phyloP scores from a whole-genome alignment of 1,139 yeast genomes.

The Geotrichum histeridarum region DNA sequence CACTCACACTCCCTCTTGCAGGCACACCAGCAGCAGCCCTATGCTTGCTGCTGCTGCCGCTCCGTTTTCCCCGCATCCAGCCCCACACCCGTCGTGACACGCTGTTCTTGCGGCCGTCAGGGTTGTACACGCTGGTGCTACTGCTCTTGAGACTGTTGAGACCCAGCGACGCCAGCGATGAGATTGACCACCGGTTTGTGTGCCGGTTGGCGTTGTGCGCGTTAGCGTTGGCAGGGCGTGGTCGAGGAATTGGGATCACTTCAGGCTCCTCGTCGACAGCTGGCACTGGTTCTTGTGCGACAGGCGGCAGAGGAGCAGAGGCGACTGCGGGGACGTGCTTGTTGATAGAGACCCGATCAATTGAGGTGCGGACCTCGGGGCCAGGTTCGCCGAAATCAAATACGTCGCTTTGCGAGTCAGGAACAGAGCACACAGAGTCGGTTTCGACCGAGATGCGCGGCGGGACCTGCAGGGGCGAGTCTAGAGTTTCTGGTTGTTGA shows the following conservation, averaged over 20 bases:
- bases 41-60: background rate
- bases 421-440: background rate
- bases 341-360: conserved; percentile 14
- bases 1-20: background rate
- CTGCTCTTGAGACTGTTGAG: background rate
- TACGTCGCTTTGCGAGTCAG: conserved; percentile 13
- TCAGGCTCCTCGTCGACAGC: background rate
- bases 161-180: conserved; percentile 13
- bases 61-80: conserved; percentile 24
- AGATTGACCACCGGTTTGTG: conserved; percentile 11
- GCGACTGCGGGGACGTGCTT: background rate
- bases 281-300: background rate
- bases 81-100: conserved; percentile 26
- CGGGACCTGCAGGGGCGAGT: background rate
- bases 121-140: background rate
- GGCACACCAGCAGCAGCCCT: background rate
- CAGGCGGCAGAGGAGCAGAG: background rate
- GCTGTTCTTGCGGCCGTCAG: background rate
- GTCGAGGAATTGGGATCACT: conserved; percentile 3
- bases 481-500: background rate
- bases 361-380: conserved; percentile 28
- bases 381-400: conserved; percentile 33
- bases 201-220: background rate
- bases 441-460: background rate
- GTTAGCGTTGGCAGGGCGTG: background rate